phyloP scores from a whole-genome alignment of 208 protist species.

The Leishmania tarentolae region DNA sequence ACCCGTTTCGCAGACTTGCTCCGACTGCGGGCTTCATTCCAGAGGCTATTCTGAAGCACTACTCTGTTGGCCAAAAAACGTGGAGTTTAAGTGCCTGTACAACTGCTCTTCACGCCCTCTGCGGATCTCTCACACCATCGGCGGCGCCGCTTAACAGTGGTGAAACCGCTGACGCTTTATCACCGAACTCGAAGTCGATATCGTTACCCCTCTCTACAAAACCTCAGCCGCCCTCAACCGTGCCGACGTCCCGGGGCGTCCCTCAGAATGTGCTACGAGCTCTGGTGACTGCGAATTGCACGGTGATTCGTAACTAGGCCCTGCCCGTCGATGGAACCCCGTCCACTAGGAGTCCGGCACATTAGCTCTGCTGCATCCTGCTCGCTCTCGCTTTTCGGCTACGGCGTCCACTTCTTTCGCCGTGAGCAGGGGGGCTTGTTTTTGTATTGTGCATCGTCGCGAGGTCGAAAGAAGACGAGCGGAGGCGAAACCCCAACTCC shows the following conservation, averaged over 20 bases:
- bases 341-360: background rate
- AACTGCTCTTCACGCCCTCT: background rate
- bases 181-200: background rate
- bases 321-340: background rate
- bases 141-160: background rate
- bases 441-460: background rate
- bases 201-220: background rate
- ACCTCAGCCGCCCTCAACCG: background rate
- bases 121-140: background rate
- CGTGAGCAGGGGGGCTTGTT: background rate
- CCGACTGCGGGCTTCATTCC: conserved; percentile 1
- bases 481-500: background rate
- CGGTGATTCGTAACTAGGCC: background rate
- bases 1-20: conserved; percentile 2
- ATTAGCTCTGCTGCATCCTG: background rate
- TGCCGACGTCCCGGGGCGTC: background rate
- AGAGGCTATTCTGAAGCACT: conserved; percentile 2
- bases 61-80: background rate
- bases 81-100: background rate
- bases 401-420: background rate
- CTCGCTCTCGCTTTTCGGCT: background rate
- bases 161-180: background rate
- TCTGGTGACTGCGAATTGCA: conserved; percentile 5
- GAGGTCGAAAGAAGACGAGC: background rate
- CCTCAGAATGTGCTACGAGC: background rate